Percentiles rank a stretch among this genome's conserved stretches.
phyloP scores from a whole-genome alignment of 2,329 filamentous ascomycete species.

The Sarocladium kiliense region DNA sequence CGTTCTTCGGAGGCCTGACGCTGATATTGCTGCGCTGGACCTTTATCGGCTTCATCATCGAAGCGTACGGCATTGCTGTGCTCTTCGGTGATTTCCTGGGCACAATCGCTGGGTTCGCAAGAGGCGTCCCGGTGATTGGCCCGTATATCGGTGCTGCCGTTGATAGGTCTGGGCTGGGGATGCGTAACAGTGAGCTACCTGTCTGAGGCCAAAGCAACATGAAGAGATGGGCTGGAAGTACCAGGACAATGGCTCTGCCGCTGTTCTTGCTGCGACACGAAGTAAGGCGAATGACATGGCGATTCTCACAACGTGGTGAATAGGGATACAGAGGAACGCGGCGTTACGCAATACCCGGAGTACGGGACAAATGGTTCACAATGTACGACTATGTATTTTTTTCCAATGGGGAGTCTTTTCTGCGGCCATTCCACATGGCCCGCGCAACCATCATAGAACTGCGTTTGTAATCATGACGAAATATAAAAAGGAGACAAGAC shows the following conservation, averaged over 20 bases:
- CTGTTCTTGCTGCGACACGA: background rate
- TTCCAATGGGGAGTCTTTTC: background rate
- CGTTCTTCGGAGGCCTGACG: constrained; percentile 76
- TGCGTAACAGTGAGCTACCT: constrained; percentile 71
- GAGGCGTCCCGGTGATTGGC: constrained; percentile 78
- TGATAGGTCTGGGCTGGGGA: constrained; percentile 63
- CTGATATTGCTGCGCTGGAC: constrained; percentile 90
- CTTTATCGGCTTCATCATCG: constrained; percentile 82
- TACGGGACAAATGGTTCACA: background rate
- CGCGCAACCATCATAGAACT: background rate
- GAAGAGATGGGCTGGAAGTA: background rate
- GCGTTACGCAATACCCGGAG: constrained; percentile 6
- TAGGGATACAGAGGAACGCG: background rate
- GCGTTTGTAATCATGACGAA: background rate
- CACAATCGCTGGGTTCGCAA: constrained; percentile 83
- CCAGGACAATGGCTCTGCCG: background rate
- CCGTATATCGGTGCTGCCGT: constrained; percentile 75
- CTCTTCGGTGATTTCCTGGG: constrained; percentile 95
- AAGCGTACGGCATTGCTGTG: constrained; percentile 87
- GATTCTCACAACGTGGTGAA: background rate
- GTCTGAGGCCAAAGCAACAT: constrained; percentile 45
- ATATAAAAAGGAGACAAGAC: constrained; percentile 8
- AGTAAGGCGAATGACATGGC: too few relatives aligned
- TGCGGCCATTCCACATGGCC: background rate
- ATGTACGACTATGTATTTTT: background rate